Base-by-base conservation (phyloP, 129 eudicot genomes). In the Saussurea involucrata region DNA sequence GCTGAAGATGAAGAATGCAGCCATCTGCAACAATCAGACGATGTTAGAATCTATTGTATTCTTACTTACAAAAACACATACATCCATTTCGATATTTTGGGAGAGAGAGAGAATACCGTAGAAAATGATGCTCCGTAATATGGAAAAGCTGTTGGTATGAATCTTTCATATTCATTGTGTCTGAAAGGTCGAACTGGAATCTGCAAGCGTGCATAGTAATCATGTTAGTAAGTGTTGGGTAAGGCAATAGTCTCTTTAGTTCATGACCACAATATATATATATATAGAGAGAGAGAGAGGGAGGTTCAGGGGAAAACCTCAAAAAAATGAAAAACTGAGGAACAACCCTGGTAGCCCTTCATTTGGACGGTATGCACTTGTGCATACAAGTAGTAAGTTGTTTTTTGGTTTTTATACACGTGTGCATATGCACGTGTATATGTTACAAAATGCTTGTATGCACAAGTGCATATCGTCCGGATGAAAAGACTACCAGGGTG, bases 91-190 rank as follows among this genome's bases (percentile, higher is more conserved):
- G 46, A 65, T 7, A 71, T 25, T 15, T 37, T 12, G n/a, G 22
- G 63, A 12, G 21, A 24, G 28, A 27, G 69, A 63, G 4, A 40
- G 32, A 66, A 32, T 88, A 91, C 97, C 87, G 89, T 86, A 33
- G 93, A 86, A 75, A 91, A 91, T 63, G 97, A 91, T 27, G 93
- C 91, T 75, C 93, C 97, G 22, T 92, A 89, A 71, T 92, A 92
- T 5, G 97, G 97, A 67, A 83, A 89, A 36, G 97, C 95, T 20
- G 95, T 83, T 36, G 92, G 74, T 72, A 92, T 87, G 31, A 92
- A 92, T 86, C 97, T 89, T 78, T 89, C 97, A 15, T 92, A 92
- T 73, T 92, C 97, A 53, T 89, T 89, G 80, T 92, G 97, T 75
- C 92, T 87, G 86, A 87, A 92, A 71, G 97, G 97, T 15, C 97